Evolutionary conservation across 2,329 filamentous ascomycete genomes (phyloP).

Genomic region (Hortaea werneckii): DNA sequence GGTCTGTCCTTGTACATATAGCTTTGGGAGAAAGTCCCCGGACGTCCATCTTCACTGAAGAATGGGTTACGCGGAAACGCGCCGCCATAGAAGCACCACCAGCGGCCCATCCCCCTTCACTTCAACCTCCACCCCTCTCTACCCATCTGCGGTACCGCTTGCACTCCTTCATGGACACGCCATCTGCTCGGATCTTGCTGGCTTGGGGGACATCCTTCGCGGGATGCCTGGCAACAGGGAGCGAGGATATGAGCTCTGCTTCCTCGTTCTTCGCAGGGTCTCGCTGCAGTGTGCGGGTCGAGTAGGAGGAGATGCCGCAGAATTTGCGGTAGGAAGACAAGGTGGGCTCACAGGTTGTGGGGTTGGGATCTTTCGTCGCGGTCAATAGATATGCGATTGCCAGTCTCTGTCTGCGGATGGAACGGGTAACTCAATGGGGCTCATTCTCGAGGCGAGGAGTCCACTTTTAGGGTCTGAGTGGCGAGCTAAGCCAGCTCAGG

Average conservation of each 20-base stretch:
- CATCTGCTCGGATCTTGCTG: conserved; percentile 25
- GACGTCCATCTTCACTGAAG: conserved; percentile 56
- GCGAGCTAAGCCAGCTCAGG: conserved; percentile 7
- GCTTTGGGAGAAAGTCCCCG: conserved; percentile 99
- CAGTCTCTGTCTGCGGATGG: conserved; percentile 1
- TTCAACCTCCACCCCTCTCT: conserved; percentile 40
- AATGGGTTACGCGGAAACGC: conserved; percentile 75
- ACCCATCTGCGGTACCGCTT: conserved; percentile 40
- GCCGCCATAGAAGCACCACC: conserved; percentile 90
- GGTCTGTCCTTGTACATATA: conserved; percentile 26
- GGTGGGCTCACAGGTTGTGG: conserved; percentile 37
- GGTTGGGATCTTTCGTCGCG: conserved; percentile 72
- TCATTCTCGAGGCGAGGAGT: conserved; percentile 99
- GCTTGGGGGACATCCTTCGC: conserved; percentile 34
- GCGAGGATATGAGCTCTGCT: conserved; percentile 88
- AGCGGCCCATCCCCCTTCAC: conserved; percentile 72
- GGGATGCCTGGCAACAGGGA: conserved; percentile 33
- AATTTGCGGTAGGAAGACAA: conserved; percentile 25
- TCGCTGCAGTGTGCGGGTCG: conserved; percentile 25
- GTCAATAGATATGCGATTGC: conserved; percentile 99
- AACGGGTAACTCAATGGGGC: conserved; percentile 98
- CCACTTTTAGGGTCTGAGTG: conserved; percentile 39
- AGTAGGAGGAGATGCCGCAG: conserved; percentile 25
- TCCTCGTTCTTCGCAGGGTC: conserved; percentile 26
- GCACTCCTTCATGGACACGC: conserved; percentile 35